These are phyloP conservation scores for Gleditsia sinensis DNA, from an alignment of 306 rosid species.

Conservation along the genomic window DNA sequence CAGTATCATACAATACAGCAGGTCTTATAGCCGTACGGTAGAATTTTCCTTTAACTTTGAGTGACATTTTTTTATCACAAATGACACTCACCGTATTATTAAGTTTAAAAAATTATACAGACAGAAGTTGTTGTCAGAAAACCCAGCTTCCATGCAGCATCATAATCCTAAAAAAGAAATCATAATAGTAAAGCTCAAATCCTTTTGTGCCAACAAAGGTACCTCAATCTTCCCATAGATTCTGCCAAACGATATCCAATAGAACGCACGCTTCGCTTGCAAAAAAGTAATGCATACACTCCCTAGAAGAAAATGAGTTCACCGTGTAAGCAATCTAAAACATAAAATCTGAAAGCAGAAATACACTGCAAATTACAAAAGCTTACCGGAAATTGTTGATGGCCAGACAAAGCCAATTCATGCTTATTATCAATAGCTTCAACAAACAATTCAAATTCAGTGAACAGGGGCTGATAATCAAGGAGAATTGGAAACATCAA, in stretches of 20 bases:
- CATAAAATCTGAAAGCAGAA: slow-evolving; percentile 22
- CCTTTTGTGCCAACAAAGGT: slow-evolving; percentile 29
- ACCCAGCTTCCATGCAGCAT: slow-evolving; percentile 11
- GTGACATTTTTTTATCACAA: no score
- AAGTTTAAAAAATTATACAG: neutral
- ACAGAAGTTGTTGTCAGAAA: slow-evolving; percentile 10
- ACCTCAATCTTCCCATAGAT: slow-evolving; percentile 91
- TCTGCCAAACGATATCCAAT: slow-evolving; percentile 93
- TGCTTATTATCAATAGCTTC: slow-evolving; percentile 88
- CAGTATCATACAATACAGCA: no score
- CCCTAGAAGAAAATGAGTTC: slow-evolving; percentile 61
- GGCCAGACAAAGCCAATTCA: slow-evolving; percentile 86
- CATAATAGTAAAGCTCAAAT: slow-evolving; percentile 27
- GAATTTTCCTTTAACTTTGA: no score
- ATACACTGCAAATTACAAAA: slow-evolving; percentile 16
- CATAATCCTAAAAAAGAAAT: slow-evolving; percentile 28
- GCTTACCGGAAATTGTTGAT: slow-evolving; percentile 92
- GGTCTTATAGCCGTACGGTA: no score
- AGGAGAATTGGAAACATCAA: slow-evolving; percentile 84
- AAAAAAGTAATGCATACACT: slow-evolving; percentile 88
- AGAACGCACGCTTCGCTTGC: slow-evolving; percentile 89
- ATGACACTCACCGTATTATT: neutral
- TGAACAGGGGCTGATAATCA: slow-evolving; percentile 71
- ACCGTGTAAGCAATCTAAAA: slow-evolving; percentile 26
- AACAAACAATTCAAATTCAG: slow-evolving; percentile 86